Evolutionary conservation across 2,329 filamentous ascomycete species (phyloP), one percentile per base, ranked within the genome.

Genomic region (Talaromyces verruculosus): DNA sequence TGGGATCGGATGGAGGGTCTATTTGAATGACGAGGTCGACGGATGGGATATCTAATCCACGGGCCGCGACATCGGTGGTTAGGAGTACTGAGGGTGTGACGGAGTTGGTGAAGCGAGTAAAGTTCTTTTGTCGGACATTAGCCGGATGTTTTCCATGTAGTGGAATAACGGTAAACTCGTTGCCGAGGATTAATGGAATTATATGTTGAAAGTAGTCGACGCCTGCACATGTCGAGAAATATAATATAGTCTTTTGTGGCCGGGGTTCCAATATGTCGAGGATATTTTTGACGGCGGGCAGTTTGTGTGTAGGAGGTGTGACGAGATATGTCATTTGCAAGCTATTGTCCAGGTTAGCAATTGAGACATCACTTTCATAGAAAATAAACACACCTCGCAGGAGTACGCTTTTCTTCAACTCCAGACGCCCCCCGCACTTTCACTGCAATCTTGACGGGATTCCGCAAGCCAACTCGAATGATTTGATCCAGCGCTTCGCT

Each of bases 401-500:
- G 95, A 0, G 93, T 98, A 69, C 89, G 88, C 74, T 93, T 90
- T 76, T 98, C 94, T 69, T 94, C 88, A 1, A 86, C 86, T 22
- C 91, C 91, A 22, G 81, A 87, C 82, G 78, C 88, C 74, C 87
- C 88, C 78, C 93, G 95, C 63, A 99, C 95, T 72, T 94, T 95
- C 61, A 98, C 95, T 11, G 91, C 90, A 68, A 99, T 92, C 74
- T 96, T 96, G 72, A 97, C 93, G 0, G 95, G 95, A 77, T 99
- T 98, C 43, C 95, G 86, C 69, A 98, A 81, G 22, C 95, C 95
- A 7, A 97, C 92, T 41, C 93, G 87, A 62, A 99, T 93, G 64
- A 99, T 90, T 75, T 97, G 91, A 68, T 93, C 89, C 0, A 99
- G 91, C 1, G 95, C 95, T 75, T 98, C 95, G 72, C 91, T 95